Conservation (phyloP, 345 rosid genomes). For the Combretum micranthum region DNA sequence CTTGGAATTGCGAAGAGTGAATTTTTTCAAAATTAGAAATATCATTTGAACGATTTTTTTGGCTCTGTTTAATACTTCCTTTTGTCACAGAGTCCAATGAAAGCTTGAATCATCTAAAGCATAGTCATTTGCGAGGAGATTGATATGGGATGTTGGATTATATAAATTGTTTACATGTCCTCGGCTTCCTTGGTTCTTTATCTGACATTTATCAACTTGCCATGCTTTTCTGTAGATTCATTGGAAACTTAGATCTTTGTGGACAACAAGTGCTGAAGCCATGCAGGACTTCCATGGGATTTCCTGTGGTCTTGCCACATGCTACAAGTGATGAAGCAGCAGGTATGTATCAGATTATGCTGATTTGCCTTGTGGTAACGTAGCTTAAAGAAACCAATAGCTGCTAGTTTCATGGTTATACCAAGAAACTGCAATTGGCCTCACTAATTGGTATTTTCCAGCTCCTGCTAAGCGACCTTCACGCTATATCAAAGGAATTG, state of each 20-base stretch:
- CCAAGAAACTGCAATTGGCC: background rate
- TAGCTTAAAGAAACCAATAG: background rate
- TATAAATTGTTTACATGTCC: no score
- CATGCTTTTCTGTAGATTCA: conserved; percentile 35
- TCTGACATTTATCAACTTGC: conserved; percentile 2
- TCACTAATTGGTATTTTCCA: conserved; percentile 14
- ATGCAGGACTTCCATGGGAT: conserved; percentile 92
- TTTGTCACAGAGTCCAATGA: no score
- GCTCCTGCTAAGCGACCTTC: conserved; percentile 71
- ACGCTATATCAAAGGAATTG: conserved; percentile 73
- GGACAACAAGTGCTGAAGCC: conserved; percentile 88
- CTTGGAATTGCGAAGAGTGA: no score
- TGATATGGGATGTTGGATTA: background rate
- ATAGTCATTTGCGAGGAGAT: background rate
- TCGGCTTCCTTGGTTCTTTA: background rate
- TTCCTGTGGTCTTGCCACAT: conserved; percentile 94
- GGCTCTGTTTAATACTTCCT: no score
- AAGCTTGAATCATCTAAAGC: no score
- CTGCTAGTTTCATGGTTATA: background rate
- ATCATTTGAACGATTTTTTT: no score
- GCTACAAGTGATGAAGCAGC: conserved; percentile 74
- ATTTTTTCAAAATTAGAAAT: no score
- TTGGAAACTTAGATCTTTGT: conserved; percentile 83
- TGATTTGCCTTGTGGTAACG: background rate
- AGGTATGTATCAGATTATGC: conserved; percentile 33